Conservation (phyloP, 768 basidiomycete genomes). For the Daedalea quercina region DNA sequence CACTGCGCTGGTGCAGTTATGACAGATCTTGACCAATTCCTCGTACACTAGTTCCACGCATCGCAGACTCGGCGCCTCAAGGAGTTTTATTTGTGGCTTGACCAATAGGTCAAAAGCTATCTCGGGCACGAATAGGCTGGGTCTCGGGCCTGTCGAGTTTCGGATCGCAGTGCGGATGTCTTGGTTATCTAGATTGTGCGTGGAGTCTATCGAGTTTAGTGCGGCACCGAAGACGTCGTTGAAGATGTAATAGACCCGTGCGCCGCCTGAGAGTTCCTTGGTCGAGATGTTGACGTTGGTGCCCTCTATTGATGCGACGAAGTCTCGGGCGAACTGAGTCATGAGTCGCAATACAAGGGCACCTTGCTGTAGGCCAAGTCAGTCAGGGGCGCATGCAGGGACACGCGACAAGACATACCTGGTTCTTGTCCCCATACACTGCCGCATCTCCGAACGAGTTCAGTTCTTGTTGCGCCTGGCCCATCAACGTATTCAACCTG, state of each 20-base stretch:
- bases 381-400: neutral
- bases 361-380: conserved; percentile 52
- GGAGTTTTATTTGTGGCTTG: conserved; percentile 95
- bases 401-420: conserved; percentile 32
- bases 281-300: conserved; percentile 95
- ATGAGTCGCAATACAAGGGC: conserved; percentile 88
- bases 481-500: conserved; percentile 94
- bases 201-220: conserved; percentile 83
- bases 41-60: conserved; percentile 99
- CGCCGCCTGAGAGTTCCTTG: conserved; percentile 96
- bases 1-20: conserved; percentile 91
- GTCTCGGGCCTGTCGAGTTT: conserved; percentile 95
- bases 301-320: conserved; percentile 94
- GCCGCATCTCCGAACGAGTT: conserved; percentile 94
- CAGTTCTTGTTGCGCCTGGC: conserved; percentile 97
- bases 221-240: conserved; percentile 96
- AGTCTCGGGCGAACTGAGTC: conserved; percentile 98
- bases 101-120: conserved; percentile 95
- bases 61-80: conserved; percentile 89
- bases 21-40: conserved; percentile 98
- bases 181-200: conserved; percentile 82
- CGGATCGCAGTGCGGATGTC: conserved; percentile 98
- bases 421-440: conserved; percentile 86
- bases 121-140: conserved; percentile 95
- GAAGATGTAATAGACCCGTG: conserved; percentile 99